Evolutionary conservation across 106 monocot genomes (phyloP).

Genomic region (Xerophyta viscosa): DNA sequence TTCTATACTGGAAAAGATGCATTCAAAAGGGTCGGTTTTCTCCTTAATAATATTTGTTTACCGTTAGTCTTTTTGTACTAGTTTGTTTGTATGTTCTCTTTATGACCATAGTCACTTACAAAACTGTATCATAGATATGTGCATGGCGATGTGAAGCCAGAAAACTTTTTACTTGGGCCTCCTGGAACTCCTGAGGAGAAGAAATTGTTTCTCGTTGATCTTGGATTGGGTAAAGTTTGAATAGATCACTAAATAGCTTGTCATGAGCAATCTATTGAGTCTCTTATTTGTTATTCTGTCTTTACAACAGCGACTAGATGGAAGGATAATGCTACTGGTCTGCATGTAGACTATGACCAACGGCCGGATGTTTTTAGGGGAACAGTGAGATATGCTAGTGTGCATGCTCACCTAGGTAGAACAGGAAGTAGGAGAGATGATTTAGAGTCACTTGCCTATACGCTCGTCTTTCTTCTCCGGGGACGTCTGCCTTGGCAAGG

Average conservation of each 20-base stretch:
- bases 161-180: constrained; percentile 90
- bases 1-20: constrained; percentile 71
- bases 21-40: constrained; percentile 55
- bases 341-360: constrained; percentile 78
- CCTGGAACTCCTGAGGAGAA: constrained; percentile 84
- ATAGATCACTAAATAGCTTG: neutral
- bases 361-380: constrained; percentile 88
- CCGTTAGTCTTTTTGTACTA: neutral
- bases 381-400: constrained; percentile 94
- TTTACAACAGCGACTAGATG: constrained; percentile 57
- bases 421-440: constrained; percentile 92
- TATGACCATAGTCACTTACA: neutral
- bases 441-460: constrained; percentile 91
- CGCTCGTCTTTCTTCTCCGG: constrained; percentile 77
- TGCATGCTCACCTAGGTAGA: constrained; percentile 89
- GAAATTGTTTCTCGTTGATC: constrained; percentile 91
- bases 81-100: neutral
- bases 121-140: constrained; percentile 53
- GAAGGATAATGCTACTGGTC: constrained; percentile 48
- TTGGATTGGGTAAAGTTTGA: constrained; percentile 66
- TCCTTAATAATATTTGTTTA: neutral
- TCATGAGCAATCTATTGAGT: too few species aligned
- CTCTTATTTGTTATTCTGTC: neutral
- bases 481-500: constrained; percentile 98
- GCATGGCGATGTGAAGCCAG: constrained; percentile 98